These are phyloP conservation scores for Metschnikowia kofuensis DNA, from an alignment of 805 yeast genomes.

Conservation along the genomic window DNA sequence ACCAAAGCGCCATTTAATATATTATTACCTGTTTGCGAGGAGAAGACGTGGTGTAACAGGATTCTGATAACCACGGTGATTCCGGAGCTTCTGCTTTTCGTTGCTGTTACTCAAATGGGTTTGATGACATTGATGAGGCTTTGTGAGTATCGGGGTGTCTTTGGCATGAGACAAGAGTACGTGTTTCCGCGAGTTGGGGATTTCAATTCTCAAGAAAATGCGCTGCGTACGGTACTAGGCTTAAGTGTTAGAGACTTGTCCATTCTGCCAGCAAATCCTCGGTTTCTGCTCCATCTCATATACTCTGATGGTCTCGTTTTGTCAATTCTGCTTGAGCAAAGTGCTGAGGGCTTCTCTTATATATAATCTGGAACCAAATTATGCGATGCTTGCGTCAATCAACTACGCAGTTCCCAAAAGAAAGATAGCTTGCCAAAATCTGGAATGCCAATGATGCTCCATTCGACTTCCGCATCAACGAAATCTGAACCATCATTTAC, in stretches of 20 bases:
- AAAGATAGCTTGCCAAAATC: no score
- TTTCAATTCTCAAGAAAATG: slow-evolving; percentile 25
- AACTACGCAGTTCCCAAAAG: no score
- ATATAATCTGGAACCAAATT: no score
- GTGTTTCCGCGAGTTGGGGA: slow-evolving; percentile 35
- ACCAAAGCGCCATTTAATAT: slow-evolving; percentile 12
- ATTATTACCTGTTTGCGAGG: slow-evolving; percentile 18
- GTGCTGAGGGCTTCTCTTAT: not conserved
- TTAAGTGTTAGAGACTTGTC: slow-evolving; percentile 27
- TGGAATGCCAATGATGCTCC: no score
- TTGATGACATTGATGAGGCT: slow-evolving; percentile 34
- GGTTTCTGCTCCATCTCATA: slow-evolving; percentile 30
- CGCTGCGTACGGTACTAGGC: slow-evolving; percentile 34
- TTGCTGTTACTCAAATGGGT: slow-evolving; percentile 40
- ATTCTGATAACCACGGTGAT: slow-evolving; percentile 34
- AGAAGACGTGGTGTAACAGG: slow-evolving; percentile 30
- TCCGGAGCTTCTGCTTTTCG: slow-evolving; percentile 33
- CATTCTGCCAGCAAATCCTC: slow-evolving; percentile 16
- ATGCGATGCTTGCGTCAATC: not conserved
- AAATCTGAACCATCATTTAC: no score
- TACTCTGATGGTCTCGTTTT: slow-evolving; percentile 33
- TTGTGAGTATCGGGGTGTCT: slow-evolving; percentile 35
- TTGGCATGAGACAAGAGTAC: slow-evolving; percentile 44
- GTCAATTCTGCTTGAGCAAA: slow-evolving; percentile 12
- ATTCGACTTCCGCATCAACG: no score